Conservation (phyloP, 2,329 filamentous ascomycete genomes). For the Chlorencoelia australis region DNA sequence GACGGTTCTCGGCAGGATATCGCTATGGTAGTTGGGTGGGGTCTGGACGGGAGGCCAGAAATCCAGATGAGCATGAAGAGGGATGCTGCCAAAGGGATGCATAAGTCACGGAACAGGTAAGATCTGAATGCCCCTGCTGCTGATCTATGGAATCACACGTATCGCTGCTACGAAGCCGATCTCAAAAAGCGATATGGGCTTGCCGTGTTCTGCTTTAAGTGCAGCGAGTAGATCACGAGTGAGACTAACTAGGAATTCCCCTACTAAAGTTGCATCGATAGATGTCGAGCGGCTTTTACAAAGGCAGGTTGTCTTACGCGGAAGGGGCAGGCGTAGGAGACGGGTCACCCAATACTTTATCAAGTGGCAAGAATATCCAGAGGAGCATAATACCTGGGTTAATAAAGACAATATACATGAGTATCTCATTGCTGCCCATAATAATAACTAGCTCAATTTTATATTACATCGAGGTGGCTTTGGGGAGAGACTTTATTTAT, state of each 20-base stretch:
- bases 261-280: slow-evolving; percentile 12
- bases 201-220: slow-evolving; percentile 10
- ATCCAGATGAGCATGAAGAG: slow-evolving; percentile 5
- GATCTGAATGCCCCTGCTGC: slow-evolving; percentile 5
- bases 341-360: neutral
- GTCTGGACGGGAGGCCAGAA: slow-evolving; percentile 7
- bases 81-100: slow-evolving; percentile 5
- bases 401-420: neutral
- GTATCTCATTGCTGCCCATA: neutral
- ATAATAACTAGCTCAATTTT: neutral
- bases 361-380: no score
- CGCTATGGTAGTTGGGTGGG: slow-evolving; percentile 5
- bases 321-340: neutral
- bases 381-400: neutral
- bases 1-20: slow-evolving; percentile 9
- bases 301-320: neutral
- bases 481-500: neutral
- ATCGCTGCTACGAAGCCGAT: slow-evolving; percentile 6
- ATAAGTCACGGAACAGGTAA: slow-evolving; percentile 6
- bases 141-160: slow-evolving; percentile 8
- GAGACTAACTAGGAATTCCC: slow-evolving; percentile 8
- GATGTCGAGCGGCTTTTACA: neutral
- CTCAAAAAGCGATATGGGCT: slow-evolving; percentile 10
- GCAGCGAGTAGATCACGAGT: slow-evolving; percentile 7
- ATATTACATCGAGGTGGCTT: neutral